These are phyloP conservation scores for Ogataea degrootiae DNA, from an alignment of 805 yeast species.

Conservation along the genomic window DNA sequence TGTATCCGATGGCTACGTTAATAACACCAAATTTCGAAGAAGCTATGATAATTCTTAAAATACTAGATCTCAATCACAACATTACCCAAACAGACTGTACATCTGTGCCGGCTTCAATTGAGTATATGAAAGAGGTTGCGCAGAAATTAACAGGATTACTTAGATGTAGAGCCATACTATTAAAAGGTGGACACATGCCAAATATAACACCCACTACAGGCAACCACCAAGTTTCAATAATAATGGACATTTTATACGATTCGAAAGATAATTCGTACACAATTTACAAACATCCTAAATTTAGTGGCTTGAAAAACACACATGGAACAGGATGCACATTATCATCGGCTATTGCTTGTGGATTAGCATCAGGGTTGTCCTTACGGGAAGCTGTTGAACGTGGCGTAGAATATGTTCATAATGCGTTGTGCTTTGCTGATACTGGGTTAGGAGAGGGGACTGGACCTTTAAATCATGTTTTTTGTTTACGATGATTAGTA, in stretches of 20 bases:
- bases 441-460: slow-evolving; percentile 44
- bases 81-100: slow-evolving; percentile 21
- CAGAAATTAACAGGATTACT: slow-evolving; percentile 28
- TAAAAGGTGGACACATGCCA: slow-evolving; percentile 80
- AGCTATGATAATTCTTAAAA: slow-evolving; percentile 34
- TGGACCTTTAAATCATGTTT: slow-evolving; percentile 70
- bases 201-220: slow-evolving; percentile 36
- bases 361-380: slow-evolving; percentile 51
- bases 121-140: slow-evolving; percentile 18
- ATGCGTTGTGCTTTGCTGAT: slow-evolving; percentile 46
- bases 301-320: slow-evolving; percentile 45
- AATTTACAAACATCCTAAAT: slow-evolving; percentile 41
- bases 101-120: slow-evolving; percentile 22
- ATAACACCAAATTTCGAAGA: slow-evolving; percentile 76
- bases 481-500: neutral
- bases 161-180: slow-evolving; percentile 37
- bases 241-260: slow-evolving; percentile 53
- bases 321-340: slow-evolving; percentile 91
- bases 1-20: slow-evolving; percentile 52
- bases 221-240: slow-evolving; percentile 23
- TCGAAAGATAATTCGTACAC: slow-evolving; percentile 32
- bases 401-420: slow-evolving; percentile 62
- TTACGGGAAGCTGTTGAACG: slow-evolving; percentile 46
- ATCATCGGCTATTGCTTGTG: slow-evolving; percentile 72
- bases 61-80: slow-evolving; percentile 13